Conservation (phyloP, 1,284 basidiomycete species). For the Sphagnurus paluster region DNA sequence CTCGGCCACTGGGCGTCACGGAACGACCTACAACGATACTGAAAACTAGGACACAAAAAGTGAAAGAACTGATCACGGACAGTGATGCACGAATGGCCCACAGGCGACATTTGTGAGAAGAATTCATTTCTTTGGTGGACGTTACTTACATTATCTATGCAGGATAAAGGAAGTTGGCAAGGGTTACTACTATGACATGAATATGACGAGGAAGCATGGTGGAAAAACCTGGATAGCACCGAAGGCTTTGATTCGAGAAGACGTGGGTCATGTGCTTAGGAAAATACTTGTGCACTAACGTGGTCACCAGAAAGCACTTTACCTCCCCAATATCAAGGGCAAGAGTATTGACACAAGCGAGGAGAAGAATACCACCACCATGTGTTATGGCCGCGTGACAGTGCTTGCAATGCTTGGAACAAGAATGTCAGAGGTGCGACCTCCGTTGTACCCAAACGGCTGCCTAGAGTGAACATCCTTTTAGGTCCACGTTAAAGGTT, state of each 20-base stretch:
- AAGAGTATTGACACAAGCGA: constrained; percentile 57
- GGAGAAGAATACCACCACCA: constrained; percentile 74
- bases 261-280: constrained; percentile 57
- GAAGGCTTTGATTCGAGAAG: constrained; percentile 83
- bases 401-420: constrained; percentile 82
- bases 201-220: constrained; percentile 78
- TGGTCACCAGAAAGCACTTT: constrained; percentile 73
- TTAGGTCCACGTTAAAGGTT: constrained; percentile 82
- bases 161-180: constrained; percentile 86
- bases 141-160: constrained; percentile 16
- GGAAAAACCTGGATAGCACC: constrained; percentile 98
- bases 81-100: constrained; percentile 72
- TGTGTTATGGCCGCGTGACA: constrained; percentile 77
- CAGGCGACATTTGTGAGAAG: constrained; percentile 72
- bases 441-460: background rate
- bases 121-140: constrained; percentile 4
- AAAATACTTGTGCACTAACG: background rate
- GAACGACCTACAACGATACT: constrained; percentile 55
- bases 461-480: background rate
- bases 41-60: constrained; percentile 67
- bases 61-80: constrained; percentile 67
- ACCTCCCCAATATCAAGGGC: constrained; percentile 89
- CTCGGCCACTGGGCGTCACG: constrained; percentile 73
- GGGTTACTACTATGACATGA: constrained; percentile 89
- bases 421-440: constrained; percentile 79